Evolutionary conservation across 176 grass and related monocot genomes (phyloP), one percentile per base, ranked within the genome.

Genomic region (Poa pratensis): DNA sequence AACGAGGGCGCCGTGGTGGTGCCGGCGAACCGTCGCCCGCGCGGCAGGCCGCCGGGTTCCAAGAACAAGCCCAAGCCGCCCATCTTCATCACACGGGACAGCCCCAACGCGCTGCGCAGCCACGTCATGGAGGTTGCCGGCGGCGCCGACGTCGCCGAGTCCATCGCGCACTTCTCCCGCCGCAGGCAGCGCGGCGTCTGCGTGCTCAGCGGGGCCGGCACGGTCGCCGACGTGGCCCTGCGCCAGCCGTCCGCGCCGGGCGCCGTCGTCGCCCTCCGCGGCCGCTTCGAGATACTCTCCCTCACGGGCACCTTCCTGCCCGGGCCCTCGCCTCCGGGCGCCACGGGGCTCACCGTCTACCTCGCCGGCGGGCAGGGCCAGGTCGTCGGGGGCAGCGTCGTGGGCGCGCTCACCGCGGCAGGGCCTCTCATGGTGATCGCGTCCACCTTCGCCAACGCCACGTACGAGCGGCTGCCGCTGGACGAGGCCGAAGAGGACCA

Each of bases 101-200:
- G 87, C 83, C 87, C 90, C 45, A 92, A 86, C 84, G 90, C 90
- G 64, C 78, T 92, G 24, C 90, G 79, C 73, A 92, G 79, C 83
- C 90, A 89, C 65, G 51, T 92, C 2, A 92, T 92, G 90, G 90
- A 92, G 79, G 83, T 92, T 14, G 87, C 90, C 18, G 46, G 43
- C 7, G 90, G 90, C 14, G 83, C 83, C 40, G 90, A 92, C 87
- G 22, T 92, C 62, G 87, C 85, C 1, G 90, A 89, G 13, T 86
- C 83, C 80, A 89, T 92, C 70, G 84, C 90, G 0, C 80, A 76
- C 65, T 92, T 92, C 64, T 69, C 90, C 1, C 87, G 87, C 53
- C 87, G 90, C 67, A 30, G 96, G 39, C 96, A 96, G 88, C 91
- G 96, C 17, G 96, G 96, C 49, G 90, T 98, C 9, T 98, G 96